Evolutionary conservation across 257 asterid genomes (phyloP).

Genomic region (Ehretia macrophylla): DNA sequence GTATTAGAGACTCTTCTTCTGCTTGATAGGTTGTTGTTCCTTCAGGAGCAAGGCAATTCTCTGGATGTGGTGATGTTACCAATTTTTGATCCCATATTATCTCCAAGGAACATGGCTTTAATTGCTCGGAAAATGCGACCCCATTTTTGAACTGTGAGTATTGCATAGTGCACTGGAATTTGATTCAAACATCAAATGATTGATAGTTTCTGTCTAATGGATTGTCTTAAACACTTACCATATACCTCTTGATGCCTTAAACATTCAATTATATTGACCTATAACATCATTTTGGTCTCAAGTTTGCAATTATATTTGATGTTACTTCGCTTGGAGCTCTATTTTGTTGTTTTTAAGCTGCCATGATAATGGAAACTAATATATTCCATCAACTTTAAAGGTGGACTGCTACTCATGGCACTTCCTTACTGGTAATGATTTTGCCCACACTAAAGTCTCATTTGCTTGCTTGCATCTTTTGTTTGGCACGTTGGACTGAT

Average conservation of each 20-base stretch:
- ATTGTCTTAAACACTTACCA: background rate
- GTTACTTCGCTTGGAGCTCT: no score
- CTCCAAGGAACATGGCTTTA: constrained; percentile 84
- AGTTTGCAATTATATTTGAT: no score
- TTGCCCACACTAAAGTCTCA: background rate
- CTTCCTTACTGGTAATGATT: background rate
- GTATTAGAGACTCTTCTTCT: constrained; percentile 75
- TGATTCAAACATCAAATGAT: background rate
- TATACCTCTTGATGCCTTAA: no score
- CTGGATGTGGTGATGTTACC: constrained; percentile 52
- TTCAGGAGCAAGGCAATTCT: constrained; percentile 61
- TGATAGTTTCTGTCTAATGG: background rate
- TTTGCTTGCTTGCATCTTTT: constrained; percentile 10
- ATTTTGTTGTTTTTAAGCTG: no score
- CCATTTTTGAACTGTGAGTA: background rate
- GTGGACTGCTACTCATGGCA: no score
- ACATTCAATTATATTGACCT: no score
- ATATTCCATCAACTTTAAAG: no score
- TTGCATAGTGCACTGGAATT: constrained; percentile 7
- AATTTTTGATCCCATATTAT: constrained; percentile 69
- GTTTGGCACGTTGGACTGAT: constrained; percentile 7
- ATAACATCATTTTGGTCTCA: no score
- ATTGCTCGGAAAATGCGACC: constrained; percentile 56
- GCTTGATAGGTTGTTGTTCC: constrained; percentile 80
- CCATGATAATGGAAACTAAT: no score